phyloP scores from a whole-genome alignment of 2,329 filamentous ascomycete species.

The Diaporthe vexans region DNA sequence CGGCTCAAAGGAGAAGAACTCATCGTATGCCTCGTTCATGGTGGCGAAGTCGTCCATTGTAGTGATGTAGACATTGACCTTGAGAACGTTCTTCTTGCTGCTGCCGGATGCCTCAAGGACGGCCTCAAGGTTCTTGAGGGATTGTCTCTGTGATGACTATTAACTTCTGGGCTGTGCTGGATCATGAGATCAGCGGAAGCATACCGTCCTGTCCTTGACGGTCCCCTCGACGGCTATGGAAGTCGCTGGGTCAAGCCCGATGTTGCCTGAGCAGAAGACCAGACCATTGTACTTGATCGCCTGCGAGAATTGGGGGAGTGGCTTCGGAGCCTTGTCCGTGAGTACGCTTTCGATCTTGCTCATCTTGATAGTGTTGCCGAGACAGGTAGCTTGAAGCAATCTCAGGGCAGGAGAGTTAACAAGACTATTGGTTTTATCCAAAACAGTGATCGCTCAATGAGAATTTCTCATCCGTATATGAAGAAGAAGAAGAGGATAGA shows the following conservation, averaged over 20 bases:
- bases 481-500: neutral
- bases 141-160: slow-evolving; percentile 58
- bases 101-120: slow-evolving; percentile 74
- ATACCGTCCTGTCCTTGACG: slow-evolving; percentile 66
- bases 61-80: slow-evolving; percentile 76
- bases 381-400: neutral
- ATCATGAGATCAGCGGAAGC: slow-evolving; percentile 34
- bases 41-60: slow-evolving; percentile 75
- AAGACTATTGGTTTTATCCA: neutral
- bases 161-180: neutral
- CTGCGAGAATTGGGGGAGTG: slow-evolving; percentile 71
- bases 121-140: slow-evolving; percentile 69
- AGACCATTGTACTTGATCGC: slow-evolving; percentile 74
- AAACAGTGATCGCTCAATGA: too few relatives aligned
- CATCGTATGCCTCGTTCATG: slow-evolving; percentile 69
- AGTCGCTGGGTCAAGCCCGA: slow-evolving; percentile 70
- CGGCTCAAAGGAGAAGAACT: slow-evolving; percentile 60
- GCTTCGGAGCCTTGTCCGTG: slow-evolving; percentile 63
- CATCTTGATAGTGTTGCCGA: slow-evolving; percentile 13
- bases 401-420: neutral
- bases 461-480: neutral
- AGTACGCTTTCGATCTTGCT: slow-evolving; percentile 52
- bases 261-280: slow-evolving; percentile 78
- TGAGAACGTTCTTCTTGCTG: slow-evolving; percentile 72
- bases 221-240: slow-evolving; percentile 68